A percentile compares a stretch with the other conserved stretches of the same genome.
Evolutionary conservation across 768 basidiomycete genomes (phyloP).

Genomic region (Boletus insuetus): DNA sequence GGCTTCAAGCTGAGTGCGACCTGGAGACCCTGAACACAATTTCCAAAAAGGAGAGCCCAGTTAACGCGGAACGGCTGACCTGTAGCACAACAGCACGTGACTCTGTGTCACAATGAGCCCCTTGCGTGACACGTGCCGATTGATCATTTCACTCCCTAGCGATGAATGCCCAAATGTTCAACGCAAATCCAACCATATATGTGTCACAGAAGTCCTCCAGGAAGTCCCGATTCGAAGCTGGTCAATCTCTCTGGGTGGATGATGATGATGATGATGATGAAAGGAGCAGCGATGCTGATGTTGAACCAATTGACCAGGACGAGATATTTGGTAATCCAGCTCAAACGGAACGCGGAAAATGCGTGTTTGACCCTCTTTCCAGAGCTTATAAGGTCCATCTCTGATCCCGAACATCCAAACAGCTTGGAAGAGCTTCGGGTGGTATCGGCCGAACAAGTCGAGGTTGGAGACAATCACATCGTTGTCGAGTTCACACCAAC

Average conservation of each 20-base stretch:
- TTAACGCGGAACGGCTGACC: conserved; percentile 16
- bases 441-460: conserved; percentile 86
- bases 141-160: too few species aligned
- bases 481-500: conserved; percentile 95
- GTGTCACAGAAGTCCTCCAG: conserved; percentile 44
- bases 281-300: conserved; percentile 36
- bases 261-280: conserved; percentile 39
- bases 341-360: not conserved
- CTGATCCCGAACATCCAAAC: conserved; percentile 94
- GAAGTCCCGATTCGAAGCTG: conserved; percentile 37
- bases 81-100: conserved; percentile 17
- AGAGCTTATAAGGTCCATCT: conserved; percentile 92
- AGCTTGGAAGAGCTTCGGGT: conserved; percentile 94
- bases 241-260: conserved; percentile 62
- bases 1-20: not conserved
- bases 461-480: conserved; percentile 59
- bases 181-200: conserved; percentile 89
- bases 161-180: conserved; percentile 67
- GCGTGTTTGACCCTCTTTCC: not conserved
- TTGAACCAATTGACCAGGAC: conserved; percentile 80
- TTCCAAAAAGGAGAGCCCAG: conserved; percentile 11
- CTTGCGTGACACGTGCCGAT: conserved; percentile 14
- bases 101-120: conserved; percentile 9
- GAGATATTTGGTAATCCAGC: conserved; percentile 79
- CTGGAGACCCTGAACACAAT: not conserved